Base-by-base conservation (phyloP, 306 rosid species). In the Prosopis cineraria region DNA sequence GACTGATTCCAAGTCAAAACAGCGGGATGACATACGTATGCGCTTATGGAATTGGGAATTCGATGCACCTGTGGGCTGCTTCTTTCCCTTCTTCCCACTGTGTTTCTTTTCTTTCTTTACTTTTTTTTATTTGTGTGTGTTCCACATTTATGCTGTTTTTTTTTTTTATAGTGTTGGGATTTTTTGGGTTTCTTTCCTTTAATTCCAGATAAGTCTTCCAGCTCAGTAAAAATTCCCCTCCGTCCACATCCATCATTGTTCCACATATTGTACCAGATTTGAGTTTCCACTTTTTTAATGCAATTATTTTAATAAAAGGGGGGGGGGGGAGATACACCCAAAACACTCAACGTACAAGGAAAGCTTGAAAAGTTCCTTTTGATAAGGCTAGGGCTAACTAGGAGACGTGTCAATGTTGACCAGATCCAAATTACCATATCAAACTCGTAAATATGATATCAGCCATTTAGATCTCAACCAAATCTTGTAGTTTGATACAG, bases 1-100 rank as follows among this genome's bases (percentile, higher is more conserved):
- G 93, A 90, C 91, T 83, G 68, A 40, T 89, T 86, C 90, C 39
- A 78, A 83, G 97, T 92, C 97, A 92, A 87, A 82, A 39, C 90
- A 52, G 30, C 12, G 81, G 30, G 64, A 75, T 79, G 80, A 58
- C 39, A 34, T 69, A 39, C 85, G 84, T 77, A 75, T 81, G 78
- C 80, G 59, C 76, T 40, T 6, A 20, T 59, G 65, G 71, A 36
- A 19, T 73, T 40, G 65, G 10, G 11, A 43, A 19, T 68, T 5
- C 7, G 68, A 33, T 30, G 50, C 44, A n/a, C 9, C 37, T 41
- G n/a, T 68, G 44, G 73, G 43, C 19, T 34, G n/a, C 2, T 14
- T 4, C 3, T 12, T 44, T 4, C 16, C 14, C 31, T 44, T 2
- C 19, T 44, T 14, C n/a, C 48, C 48, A 44, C 48, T 44, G 19